Evolutionary conservation across 1,139 yeast genomes (phyloP), one percentile per base, ranked within the genome.

Genomic region (Kodamaea suecica): DNA sequence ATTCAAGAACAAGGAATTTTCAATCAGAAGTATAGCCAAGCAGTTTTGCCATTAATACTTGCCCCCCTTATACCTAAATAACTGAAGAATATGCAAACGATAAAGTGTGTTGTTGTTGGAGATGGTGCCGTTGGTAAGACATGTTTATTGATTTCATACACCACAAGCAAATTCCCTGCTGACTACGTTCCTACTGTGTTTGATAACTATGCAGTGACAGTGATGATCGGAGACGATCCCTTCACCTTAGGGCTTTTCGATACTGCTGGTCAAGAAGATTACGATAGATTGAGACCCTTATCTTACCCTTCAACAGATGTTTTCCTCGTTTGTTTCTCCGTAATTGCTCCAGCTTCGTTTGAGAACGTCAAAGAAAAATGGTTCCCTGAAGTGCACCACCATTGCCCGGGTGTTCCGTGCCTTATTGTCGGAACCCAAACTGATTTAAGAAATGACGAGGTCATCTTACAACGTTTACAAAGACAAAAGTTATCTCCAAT

Each of bases 251-350:
- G 97, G 11, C 71, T 92, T 44, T 92, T 90, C 58, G 98, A 92
- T 69, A 92, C 98, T 30, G 97, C 98, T 14, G 98, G 98, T 30
- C 98, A 92, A 70, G 97, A 90, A 74, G 97, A 92, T 70, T 92
- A 92, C 62, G 98, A 92, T 65, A 78, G 98, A 59, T 72, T 92
- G 58, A 85, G 98, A 66, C 98, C 98, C 8, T 76, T 92, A 52
- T 84, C 95, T 40, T 92, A 92, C 62, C 97, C 98, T 15, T 92
- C 94, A 38, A 92, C 98, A 11, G 97, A 90, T 60, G 96, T 92
- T 32, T 92, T 92, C 59, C 73, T 92, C 52, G 95, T 88, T 36
- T 90, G 97, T 63, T 90, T 90, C 63, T 82, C 95, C 35, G 96
- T 90, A 39, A 86, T 94, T 46, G 87, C 96, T 19, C 97, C 97